phyloP scores from a whole-genome alignment of 2,329 filamentous ascomycete genomes.

The Coleophoma eucalyptorum region DNA sequence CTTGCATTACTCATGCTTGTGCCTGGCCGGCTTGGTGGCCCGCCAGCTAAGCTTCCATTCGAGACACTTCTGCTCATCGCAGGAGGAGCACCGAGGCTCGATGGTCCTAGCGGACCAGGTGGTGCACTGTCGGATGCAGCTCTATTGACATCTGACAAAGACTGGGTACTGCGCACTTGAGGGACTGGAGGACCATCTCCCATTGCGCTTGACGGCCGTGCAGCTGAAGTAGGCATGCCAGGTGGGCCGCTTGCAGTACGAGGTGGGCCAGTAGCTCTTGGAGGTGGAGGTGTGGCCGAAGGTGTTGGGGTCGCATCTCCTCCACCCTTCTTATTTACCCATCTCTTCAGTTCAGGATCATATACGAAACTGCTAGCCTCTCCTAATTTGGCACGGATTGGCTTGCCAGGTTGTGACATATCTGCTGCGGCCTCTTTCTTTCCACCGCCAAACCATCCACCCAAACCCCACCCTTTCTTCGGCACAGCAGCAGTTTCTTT shows the following conservation, averaged over 20 bases:
- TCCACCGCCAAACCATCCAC: conserved; percentile 75
- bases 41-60: conserved; percentile 16
- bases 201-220: conserved; percentile 1
- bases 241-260: conserved; percentile 22
- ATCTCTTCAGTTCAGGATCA: conserved; percentile 93
- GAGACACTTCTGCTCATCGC: conserved; percentile 19
- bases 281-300: conserved; percentile 74
- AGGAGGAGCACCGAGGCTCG: conserved; percentile 11
- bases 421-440: conserved; percentile 49
- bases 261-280: conserved; percentile 49
- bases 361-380: conserved; percentile 93
- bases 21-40: conserved; percentile 62
- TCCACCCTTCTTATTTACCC: conserved; percentile 90
- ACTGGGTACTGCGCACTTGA: conserved; percentile 2
- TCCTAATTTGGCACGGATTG: conserved; percentile 90
- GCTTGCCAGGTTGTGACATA: conserved; percentile 46
- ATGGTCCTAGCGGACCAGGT: conserved; percentile 2
- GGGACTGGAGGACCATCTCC: conserved; percentile 8
- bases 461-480: conserved; percentile 71
- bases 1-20: conserved; percentile 90
- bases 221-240: conserved; percentile 1
- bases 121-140: conserved; percentile 13
- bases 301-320: conserved; percentile 56
- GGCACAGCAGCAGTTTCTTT: conserved; percentile 45
- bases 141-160: conserved; percentile 24